Evolutionary conservation across 2,329 filamentous ascomycete species (phyloP).

Genomic region (Tolypocladium sp.): DNA sequence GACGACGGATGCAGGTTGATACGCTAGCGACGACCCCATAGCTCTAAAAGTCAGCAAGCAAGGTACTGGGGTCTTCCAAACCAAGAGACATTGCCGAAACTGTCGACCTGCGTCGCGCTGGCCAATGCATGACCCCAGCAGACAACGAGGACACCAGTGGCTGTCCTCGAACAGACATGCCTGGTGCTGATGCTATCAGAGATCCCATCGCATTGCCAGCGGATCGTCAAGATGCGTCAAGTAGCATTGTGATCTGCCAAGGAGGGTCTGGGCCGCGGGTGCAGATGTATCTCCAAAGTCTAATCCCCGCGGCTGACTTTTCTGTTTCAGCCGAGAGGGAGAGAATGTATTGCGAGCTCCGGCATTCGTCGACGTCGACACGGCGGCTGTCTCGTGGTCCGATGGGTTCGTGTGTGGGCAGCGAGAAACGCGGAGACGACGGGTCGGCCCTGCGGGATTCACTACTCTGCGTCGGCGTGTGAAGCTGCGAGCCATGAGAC

Average conservation of each 20-base stretch:
- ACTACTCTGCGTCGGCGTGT: neutral
- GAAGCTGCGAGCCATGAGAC: slow-evolving; percentile 7
- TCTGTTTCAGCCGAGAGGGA: neutral
- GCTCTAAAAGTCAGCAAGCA: neutral
- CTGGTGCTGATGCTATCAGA: neutral
- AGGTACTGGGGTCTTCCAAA: neutral
- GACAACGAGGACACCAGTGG: neutral
- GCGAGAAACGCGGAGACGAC: neutral
- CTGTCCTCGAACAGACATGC: neutral
- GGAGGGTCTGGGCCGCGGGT: neutral
- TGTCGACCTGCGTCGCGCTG: slow-evolving; percentile 20
- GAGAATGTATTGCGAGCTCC: neutral
- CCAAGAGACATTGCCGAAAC: slow-evolving; percentile 14
- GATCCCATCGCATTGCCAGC: neutral
- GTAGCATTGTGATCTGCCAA: neutral
- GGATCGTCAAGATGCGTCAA: neutral
- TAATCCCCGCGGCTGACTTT: neutral
- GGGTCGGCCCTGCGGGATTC: neutral
- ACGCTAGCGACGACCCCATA: neutral
- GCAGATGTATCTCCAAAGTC: neutral
- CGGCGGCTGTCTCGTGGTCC: neutral
- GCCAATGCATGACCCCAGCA: neutral
- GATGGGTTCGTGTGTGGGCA: neutral
- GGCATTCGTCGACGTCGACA: neutral
- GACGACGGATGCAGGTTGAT: neutral